Conservation (phyloP, 2,329 filamentous ascomycete species). For the Trichoderma sp. region DNA sequence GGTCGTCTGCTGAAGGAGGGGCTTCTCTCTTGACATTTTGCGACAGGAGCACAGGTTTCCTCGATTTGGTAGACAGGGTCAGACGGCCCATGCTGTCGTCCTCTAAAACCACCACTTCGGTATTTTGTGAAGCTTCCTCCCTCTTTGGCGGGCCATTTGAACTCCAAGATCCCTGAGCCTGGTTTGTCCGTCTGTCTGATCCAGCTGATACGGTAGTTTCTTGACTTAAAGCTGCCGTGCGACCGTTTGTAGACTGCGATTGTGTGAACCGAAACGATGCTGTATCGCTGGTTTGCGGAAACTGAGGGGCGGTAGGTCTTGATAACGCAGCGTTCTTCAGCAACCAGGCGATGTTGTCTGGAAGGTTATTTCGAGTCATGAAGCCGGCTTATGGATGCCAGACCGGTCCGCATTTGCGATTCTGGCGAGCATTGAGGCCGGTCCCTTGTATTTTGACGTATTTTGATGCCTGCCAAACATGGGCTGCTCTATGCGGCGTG, state of each 20-base stretch:
- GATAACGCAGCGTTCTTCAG: constrained; percentile 45
- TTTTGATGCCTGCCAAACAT: neutral
- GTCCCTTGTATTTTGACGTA: neutral
- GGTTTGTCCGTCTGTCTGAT: neutral
- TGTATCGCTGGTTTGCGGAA: constrained; percentile 33
- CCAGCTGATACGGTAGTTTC: neutral
- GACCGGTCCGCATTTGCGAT: constrained; percentile 24
- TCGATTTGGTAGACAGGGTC: constrained; percentile 43
- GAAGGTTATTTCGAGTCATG: constrained; percentile 63
- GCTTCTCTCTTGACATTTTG: constrained; percentile 43
- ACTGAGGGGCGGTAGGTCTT: constrained; percentile 40
- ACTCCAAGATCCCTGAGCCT: constrained; percentile 10
- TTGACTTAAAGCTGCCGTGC: constrained; percentile 1
- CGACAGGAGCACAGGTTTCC: constrained; percentile 44
- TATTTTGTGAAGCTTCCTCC: constrained; percentile 26
- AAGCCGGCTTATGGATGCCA: constrained; percentile 38
- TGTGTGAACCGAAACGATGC: constrained; percentile 28
- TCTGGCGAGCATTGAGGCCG: constrained; percentile 26
- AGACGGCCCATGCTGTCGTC: constrained; percentile 45
- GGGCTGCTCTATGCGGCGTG: neutral
- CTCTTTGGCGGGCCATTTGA: constrained; percentile 26
- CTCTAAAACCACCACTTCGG: constrained; percentile 28
- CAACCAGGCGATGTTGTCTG: constrained; percentile 57
- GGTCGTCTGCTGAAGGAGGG: constrained; percentile 32
- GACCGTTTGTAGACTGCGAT: constrained; percentile 25